Evolutionary conservation across 352 stramenopile species (phyloP).

Genomic region (Globisporangium perplexum): DNA sequence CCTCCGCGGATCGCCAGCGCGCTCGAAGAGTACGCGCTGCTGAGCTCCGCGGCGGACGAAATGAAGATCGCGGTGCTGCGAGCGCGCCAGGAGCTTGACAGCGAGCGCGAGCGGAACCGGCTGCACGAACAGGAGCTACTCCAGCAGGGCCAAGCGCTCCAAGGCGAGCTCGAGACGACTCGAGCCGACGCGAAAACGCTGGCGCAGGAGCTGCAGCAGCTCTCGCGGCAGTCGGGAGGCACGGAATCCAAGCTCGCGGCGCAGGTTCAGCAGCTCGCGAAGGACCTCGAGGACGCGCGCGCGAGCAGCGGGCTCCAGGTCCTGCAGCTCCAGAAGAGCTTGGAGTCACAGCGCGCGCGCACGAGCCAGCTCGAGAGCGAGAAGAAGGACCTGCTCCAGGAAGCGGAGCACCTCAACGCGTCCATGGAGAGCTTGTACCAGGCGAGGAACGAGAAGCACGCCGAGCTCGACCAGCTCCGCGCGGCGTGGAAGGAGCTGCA

Average conservation of each 20-base stretch:
- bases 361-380: slow-evolving; percentile 46
- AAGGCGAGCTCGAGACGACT: slow-evolving; percentile 32
- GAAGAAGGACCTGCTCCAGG: slow-evolving; percentile 59
- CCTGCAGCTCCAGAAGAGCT: slow-evolving; percentile 51
- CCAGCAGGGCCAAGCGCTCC: slow-evolving; percentile 19
- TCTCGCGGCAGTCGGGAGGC: slow-evolving; percentile 30
- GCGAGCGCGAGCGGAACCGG: slow-evolving; percentile 27
- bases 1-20: slow-evolving; percentile 13
- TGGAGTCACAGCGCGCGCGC: slow-evolving; percentile 41
- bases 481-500: slow-evolving; percentile 40
- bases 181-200: slow-evolving; percentile 38
- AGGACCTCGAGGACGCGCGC: slow-evolving; percentile 44
- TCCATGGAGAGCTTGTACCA: slow-evolving; percentile 51
- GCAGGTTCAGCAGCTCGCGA: slow-evolving; percentile 38
- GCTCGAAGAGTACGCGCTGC: slow-evolving; percentile 18
- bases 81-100: slow-evolving; percentile 42
- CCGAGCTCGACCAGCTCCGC: slow-evolving; percentile 55
- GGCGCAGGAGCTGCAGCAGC: slow-evolving; percentile 42
- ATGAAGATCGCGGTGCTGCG: slow-evolving; percentile 42
- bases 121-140: slow-evolving; percentile 40
- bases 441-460: slow-evolving; percentile 41
- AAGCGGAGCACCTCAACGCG: slow-evolving; percentile 54
- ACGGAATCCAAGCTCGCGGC: slow-evolving; percentile 32
- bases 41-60: slow-evolving; percentile 26
- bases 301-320: slow-evolving; percentile 28